Conservation (phyloP, 495 filamentous ascomycete species). For the Neurospora discreta region DNA sequence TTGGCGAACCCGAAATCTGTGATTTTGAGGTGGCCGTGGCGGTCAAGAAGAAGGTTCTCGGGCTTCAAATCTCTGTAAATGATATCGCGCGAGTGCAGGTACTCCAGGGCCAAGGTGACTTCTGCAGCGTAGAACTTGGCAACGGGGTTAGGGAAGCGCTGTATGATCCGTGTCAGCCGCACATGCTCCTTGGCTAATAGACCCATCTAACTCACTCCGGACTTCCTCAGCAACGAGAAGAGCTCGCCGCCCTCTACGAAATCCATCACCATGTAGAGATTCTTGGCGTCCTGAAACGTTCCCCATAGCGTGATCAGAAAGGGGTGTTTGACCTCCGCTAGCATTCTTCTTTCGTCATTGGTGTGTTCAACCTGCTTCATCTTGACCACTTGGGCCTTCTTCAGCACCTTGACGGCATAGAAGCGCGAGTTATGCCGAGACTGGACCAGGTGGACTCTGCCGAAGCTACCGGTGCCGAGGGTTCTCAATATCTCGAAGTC, state of each 20-base stretch:
- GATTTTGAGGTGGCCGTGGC: conserved; percentile 95
- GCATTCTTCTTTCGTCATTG: conserved; percentile 92
- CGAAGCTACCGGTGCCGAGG: conserved; percentile 92
- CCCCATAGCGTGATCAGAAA: conserved; percentile 98
- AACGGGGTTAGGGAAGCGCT: conserved; percentile 98
- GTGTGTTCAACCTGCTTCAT: conserved; percentile 99
- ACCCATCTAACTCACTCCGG: conserved; percentile 57
- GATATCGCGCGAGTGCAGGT: conserved; percentile 88
- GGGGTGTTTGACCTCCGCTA: conserved; percentile 89
- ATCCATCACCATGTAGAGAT: conserved; percentile 99
- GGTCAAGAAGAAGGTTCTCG: conserved; percentile 88
- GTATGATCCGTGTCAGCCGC: conserved; percentile 4
- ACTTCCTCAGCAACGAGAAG: conserved; percentile 90
- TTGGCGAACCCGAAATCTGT: conserved; percentile 99
- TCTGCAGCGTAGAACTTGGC: conserved; percentile 99
- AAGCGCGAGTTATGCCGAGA: conserved; percentile 94
- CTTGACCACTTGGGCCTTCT: conserved; percentile 97
- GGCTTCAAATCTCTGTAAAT: conserved; percentile 98
- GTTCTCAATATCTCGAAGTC: conserved; percentile 87
- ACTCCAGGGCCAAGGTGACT: conserved; percentile 89
- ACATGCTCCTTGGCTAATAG: not conserved
- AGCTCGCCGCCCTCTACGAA: conserved; percentile 99
- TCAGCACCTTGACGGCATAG: conserved; percentile 96
- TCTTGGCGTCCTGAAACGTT: conserved; percentile 89
- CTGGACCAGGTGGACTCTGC: conserved; percentile 89